Conservation (phyloP, 805 yeast species). For the Ogataea neopini region DNA sequence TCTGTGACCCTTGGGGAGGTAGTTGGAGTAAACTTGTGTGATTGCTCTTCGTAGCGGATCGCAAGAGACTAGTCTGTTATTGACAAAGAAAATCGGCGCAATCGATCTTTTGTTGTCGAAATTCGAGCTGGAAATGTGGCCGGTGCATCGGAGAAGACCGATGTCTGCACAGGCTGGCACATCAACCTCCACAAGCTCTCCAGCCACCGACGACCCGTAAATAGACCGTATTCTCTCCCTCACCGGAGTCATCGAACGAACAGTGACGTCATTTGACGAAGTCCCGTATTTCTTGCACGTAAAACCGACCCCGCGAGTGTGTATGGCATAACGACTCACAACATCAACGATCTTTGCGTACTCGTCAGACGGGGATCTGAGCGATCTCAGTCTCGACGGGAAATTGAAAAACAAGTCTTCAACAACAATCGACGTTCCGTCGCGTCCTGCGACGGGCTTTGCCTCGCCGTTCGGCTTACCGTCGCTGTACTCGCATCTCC, state of each 20-base stretch:
- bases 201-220: constrained; percentile 69
- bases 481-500: constrained; percentile 63
- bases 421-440: constrained; percentile 81
- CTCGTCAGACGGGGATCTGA: constrained; percentile 71
- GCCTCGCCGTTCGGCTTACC: constrained; percentile 66
- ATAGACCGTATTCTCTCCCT: constrained; percentile 73
- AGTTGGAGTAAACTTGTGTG: constrained; percentile 57
- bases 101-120: constrained; percentile 64
- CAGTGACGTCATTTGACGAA: constrained; percentile 60
- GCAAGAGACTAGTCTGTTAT: constrained; percentile 77
- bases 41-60: constrained; percentile 78
- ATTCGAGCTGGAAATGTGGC: constrained; percentile 71
- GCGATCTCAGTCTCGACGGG: constrained; percentile 71
- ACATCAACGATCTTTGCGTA: constrained; percentile 77
- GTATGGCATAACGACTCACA: constrained; percentile 79
- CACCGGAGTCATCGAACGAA: constrained; percentile 49
- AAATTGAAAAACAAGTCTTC: constrained; percentile 90
- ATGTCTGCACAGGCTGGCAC: constrained; percentile 28
- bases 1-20: constrained; percentile 73
- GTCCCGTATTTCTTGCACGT: constrained; percentile 82
- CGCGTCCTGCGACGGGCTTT: constrained; percentile 78
- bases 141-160: constrained; percentile 57
- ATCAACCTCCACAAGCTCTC: constrained; percentile 55
- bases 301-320: constrained; percentile 67
- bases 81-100: constrained; percentile 79